Conservation (phyloP, 2,329 filamentous ascomycete species). For the Sclerotinia glacialis region DNA sequence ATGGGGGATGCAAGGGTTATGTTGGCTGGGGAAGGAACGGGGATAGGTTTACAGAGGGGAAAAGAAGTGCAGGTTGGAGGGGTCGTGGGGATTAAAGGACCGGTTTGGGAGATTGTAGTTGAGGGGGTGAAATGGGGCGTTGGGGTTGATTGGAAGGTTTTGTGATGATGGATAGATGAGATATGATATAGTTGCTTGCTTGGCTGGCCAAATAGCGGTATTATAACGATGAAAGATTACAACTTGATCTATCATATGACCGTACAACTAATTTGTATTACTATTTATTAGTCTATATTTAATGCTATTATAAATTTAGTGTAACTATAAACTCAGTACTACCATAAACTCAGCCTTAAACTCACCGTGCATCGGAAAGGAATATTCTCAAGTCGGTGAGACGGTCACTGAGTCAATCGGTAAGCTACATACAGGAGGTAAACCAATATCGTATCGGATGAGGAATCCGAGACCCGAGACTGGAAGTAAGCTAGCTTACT, state of each 20-base stretch:
- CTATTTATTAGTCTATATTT: too few relatives aligned
- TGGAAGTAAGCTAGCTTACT: too few relatives aligned
- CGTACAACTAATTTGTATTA: too few relatives aligned
- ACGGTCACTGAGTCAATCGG: background rate
- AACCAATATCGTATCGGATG: too few relatives aligned
- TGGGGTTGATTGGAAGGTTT: slow-evolving; percentile 40
- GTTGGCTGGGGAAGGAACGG: slow-evolving; percentile 37
- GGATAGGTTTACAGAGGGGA: slow-evolving; percentile 33
- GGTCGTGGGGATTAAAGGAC: slow-evolving; percentile 38
- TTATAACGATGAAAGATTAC: background rate
- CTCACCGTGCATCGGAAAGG: too few relatives aligned
- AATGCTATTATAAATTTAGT: too few relatives aligned
- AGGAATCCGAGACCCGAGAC: background rate
- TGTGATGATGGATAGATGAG: slow-evolving; percentile 26
- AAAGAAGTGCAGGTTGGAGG: slow-evolving; percentile 32
- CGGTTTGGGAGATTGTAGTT: slow-evolving; percentile 38
- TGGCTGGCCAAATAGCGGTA: background rate
- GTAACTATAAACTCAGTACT: too few relatives aligned
- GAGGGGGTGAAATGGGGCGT: slow-evolving; percentile 39
- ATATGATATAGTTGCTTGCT: background rate
- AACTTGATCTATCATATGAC: too few relatives aligned
- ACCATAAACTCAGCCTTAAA: too few relatives aligned
- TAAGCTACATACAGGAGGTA: background rate
- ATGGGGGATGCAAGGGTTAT: slow-evolving; percentile 31
- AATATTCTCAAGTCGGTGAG: too few relatives aligned